Base-by-base conservation (phyloP, 345 rosid genomes). In the Carallia pectinifolia region DNA sequence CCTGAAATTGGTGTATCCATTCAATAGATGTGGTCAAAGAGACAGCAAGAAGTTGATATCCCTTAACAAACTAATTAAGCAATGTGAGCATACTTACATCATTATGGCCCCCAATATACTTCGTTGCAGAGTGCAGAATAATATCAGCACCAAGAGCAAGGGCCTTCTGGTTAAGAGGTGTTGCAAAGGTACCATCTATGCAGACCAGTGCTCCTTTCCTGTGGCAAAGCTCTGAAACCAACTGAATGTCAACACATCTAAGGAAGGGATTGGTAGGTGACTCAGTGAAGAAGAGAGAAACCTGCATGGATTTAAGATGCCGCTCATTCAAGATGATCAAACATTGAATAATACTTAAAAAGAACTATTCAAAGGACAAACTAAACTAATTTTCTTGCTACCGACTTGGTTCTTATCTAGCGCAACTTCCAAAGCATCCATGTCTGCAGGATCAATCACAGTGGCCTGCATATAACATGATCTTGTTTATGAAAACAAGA, bases 161-260 rank as follows among this genome's bases (percentile, higher is more conserved):
- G 27, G 92, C 96, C 81, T 92, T 95, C 81, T 95, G 99, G 79
- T 95, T 95, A 74, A 95, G 80, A 76, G 98, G 96, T 64, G 99
- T 95, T 38, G 99, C 99, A 82, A 95, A 95, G 75, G 99, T 95
- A 72, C 99, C 99, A 77, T 95, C 99, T 48, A 95, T 85, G 87
- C 99, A 95, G 55, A 95, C 99, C 65, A 92, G 73, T 59, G 96
- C 86, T 75, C 97, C 98, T 69, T 90, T 90, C 36, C 78, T 88
- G 80, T 86, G 98, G 81, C 98, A 95, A 59, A 92, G 89, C 53
- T 89, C 79, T 44, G 98, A 90, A 70, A 92, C 97, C 79, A 88
- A 72, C 87, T 89, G 73, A 78, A 95, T 85, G 79, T 95, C 99
- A 40, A 95, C 97, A 72, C 98, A 92, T 85, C 97, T 88, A 50